Base-by-base conservation (phyloP, 2,329 filamentous ascomycete genomes). In the Parascedosporium putredinis region DNA sequence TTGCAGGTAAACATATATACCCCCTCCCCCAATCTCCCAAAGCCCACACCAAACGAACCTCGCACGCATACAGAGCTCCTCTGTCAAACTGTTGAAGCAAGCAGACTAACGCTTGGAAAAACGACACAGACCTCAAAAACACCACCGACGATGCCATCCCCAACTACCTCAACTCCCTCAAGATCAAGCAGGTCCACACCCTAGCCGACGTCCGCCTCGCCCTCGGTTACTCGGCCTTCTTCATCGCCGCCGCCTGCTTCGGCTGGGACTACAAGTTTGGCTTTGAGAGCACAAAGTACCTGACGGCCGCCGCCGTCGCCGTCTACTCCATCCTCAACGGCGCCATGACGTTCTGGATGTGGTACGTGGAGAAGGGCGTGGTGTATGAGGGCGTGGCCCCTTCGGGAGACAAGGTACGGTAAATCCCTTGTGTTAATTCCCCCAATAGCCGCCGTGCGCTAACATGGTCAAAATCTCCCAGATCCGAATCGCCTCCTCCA, bases 81-180 rank as follows among this genome's bases (percentile, higher is more conserved):
- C n/a, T n/a, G n/a, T n/a, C n/a, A n/a, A n/a, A n/a, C n/a, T n/a
- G n/a, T n/a, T n/a, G n/a, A n/a, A n/a, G n/a, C n/a, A n/a, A n/a
- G n/a, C n/a, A n/a, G n/a, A n/a, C n/a, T n/a, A n/a, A n/a, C n/a
- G n/a, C n/a, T n/a, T n/a, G n/a, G n/a, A n/a, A 29, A 20, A 12
- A 27, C 5, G 48, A 31, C 24, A 20, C 63, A 95, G 93, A 97
- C 65, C 84, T 98, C 55, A 97, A 97, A 69, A 95, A 93, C 71
- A 94, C 90, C 34, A 88, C 87, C 57, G 93, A 98, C 71, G 93
- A 98, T 69, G 88, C 90, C 51, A 83, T 98, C 53, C 82, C 86
- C 52, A 89, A 93, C 69, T 97, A 97, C 72, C 82, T 98, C 55
- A 91, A 88, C 68, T 86, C 82, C 27, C 81, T 97, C 64, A 83